A percentile compares a stretch with the other conserved stretches of the same genome.
These are phyloP conservation scores for Sugiyamaella castrensis DNA, from an alignment of 1,139 yeast species.

Conservation along the genomic window DNA sequence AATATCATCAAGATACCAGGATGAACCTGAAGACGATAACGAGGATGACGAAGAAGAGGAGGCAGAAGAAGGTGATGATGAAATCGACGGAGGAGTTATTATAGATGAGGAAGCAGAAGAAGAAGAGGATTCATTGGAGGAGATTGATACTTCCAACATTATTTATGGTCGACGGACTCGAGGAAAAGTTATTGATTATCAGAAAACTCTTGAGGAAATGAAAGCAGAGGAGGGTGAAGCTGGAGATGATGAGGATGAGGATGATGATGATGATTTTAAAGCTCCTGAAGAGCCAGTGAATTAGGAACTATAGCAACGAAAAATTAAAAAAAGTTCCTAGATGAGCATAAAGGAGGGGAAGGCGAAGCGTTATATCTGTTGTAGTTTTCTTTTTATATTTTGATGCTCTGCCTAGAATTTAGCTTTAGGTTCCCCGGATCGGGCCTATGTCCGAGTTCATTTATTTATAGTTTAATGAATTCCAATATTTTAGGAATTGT, in stretches of 20 bases:
- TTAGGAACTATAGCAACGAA: neutral
- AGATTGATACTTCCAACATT: conserved; percentile 81
- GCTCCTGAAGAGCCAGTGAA: conserved; percentile 30
- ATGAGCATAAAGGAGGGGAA: neutral
- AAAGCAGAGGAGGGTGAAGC: conserved; percentile 44
- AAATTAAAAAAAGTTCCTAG: neutral
- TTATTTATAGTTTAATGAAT: too few species aligned
- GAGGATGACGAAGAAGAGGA: conserved; percentile 32
- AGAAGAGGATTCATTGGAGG: conserved; percentile 79
- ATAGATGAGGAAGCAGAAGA: conserved; percentile 39
- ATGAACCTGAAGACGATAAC: conserved; percentile 34
- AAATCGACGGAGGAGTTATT: conserved; percentile 24
- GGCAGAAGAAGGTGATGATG: conserved; percentile 27
- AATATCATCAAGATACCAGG: conserved; percentile 34
- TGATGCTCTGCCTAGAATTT: too few species aligned
- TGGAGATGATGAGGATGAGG: conserved; percentile 36
- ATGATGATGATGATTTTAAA: conserved; percentile 37
- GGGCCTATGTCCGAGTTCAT: too few species aligned
- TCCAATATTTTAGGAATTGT: too few species aligned
- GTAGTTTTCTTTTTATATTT: too few species aligned
- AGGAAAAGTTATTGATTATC: conserved; percentile 83
- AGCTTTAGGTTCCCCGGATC: too few species aligned
- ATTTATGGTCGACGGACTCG: conserved; percentile 88
- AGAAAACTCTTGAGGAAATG: conserved; percentile 76
- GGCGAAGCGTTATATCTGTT: too few species aligned